Evolutionary conservation across 148 eudicot species (phyloP).

Genomic region (Amaranthus cruentus): DNA sequence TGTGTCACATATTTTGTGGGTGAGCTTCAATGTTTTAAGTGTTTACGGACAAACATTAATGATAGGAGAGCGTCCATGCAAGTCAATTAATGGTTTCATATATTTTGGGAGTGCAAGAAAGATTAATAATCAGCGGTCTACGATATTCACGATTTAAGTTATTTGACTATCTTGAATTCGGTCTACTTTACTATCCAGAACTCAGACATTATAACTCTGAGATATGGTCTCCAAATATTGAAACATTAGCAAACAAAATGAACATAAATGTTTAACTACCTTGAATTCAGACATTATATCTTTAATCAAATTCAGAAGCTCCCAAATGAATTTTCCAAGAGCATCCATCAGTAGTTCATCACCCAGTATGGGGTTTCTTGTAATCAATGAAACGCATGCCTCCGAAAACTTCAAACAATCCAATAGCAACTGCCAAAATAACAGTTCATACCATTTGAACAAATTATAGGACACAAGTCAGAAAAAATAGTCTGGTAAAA

Average conservation of each 20-base stretch:
- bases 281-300: slow-evolving; percentile 54
- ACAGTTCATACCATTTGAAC: background rate
- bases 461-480: background rate
- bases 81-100: background rate
- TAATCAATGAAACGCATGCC: slow-evolving; percentile 54
- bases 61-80: background rate
- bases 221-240: slow-evolving; percentile 3
- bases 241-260: background rate
- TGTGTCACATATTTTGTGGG: too few species aligned
- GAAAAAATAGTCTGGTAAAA: background rate
- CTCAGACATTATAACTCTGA: too few species aligned
- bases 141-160: background rate
- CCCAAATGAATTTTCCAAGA: slow-evolving; percentile 51
- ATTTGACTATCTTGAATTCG: too few species aligned
- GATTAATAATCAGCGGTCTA: background rate
- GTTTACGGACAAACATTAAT: too few species aligned
- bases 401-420: slow-evolving; percentile 60
- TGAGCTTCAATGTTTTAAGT: too few species aligned
- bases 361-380: slow-evolving; percentile 39
- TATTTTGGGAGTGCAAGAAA: background rate
- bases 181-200: too few species aligned
- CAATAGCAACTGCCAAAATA: slow-evolving; percentile 59
- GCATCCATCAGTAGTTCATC: slow-evolving; percentile 45
- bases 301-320: slow-evolving; percentile 55
- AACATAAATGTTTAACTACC: slow-evolving; percentile 31